These are phyloP conservation scores for Linnemannia hyalina DNA, from an alignment of 192 early-diverging fungal genomes.

Conservation along the genomic window DNA sequence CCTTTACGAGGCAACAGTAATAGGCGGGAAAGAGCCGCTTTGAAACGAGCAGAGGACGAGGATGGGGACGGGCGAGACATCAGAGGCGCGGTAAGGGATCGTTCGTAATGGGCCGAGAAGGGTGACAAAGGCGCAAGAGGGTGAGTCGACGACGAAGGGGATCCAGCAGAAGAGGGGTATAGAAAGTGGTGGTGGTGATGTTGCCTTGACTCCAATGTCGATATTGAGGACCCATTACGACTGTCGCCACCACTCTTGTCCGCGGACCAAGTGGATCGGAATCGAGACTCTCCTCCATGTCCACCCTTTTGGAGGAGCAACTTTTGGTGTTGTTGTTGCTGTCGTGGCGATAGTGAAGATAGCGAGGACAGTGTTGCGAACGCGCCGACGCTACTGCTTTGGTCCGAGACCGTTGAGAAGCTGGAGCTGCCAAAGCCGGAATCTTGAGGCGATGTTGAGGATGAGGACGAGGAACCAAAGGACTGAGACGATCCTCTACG, in stretches of 20 bases:
- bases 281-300: neutral
- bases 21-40: slow-evolving; percentile 19
- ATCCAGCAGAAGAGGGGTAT: neutral
- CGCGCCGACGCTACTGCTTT: neutral
- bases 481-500: neutral
- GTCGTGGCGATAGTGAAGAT: neutral
- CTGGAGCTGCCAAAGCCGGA: slow-evolving; percentile 23
- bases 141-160: neutral
- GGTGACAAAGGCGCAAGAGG: neutral
- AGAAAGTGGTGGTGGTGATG: neutral
- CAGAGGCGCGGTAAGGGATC: neutral
- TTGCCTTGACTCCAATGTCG: neutral
- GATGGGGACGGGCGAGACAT: neutral
- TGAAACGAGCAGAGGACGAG: slow-evolving; percentile 15
- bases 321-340: slow-evolving; percentile 8
- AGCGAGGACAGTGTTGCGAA: slow-evolving; percentile 8
- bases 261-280: neutral
- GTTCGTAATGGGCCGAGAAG: neutral
- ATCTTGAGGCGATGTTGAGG: slow-evolving; percentile 5
- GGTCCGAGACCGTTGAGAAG: slow-evolving; percentile 12
- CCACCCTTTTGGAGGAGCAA: neutral
- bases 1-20: slow-evolving; percentile 7
- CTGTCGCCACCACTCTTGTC: neutral
- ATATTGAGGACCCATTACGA: neutral
- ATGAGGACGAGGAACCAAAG: neutral